Conservation (phyloP, 129 eudicot species). For the Tagetes patula region DNA sequence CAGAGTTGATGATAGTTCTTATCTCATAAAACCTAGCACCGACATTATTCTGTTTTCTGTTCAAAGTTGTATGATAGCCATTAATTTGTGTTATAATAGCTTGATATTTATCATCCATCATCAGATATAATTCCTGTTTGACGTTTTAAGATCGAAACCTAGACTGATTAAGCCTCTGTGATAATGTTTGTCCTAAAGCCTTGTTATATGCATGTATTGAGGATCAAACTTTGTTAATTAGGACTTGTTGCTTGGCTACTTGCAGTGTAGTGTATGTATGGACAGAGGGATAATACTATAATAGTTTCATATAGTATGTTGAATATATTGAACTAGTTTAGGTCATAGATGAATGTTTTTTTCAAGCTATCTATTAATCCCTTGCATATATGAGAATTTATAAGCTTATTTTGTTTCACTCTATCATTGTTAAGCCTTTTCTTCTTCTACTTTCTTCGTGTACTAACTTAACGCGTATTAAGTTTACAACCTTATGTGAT, state of each 20-base stretch:
- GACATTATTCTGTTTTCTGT: conserved; percentile 21
- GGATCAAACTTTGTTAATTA: conserved; percentile 5
- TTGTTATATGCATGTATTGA: not conserved
- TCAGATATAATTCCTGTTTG: not conserved
- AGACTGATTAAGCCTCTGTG: not conserved
- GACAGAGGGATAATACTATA: conserved; percentile 3
- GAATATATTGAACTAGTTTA: conserved; percentile 12
- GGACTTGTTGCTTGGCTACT: conserved; percentile 13
- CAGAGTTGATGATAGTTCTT: conserved; percentile 6
- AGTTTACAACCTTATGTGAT: not conserved
- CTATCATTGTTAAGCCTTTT: conserved; percentile 5
- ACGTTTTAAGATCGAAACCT: conserved; percentile 11
- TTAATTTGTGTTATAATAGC: not conserved
- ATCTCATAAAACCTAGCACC: conserved; percentile 18
- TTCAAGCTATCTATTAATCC: conserved; percentile 1
- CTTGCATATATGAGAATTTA: not conserved
- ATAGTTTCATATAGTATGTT: not conserved
- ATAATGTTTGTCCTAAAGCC: conserved; percentile 9
- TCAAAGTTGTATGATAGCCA: not conserved
- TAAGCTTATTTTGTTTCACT: conserved; percentile 5
- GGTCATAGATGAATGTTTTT: conserved; percentile 4
- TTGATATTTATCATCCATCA: not conserved
- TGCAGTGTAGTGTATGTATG: not conserved
- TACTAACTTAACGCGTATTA: not conserved
- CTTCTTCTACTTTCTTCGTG: not conserved